Evolutionary conservation across 2,329 filamentous ascomycete species (phyloP).

Genomic region (Cladobotryum protrusum): DNA sequence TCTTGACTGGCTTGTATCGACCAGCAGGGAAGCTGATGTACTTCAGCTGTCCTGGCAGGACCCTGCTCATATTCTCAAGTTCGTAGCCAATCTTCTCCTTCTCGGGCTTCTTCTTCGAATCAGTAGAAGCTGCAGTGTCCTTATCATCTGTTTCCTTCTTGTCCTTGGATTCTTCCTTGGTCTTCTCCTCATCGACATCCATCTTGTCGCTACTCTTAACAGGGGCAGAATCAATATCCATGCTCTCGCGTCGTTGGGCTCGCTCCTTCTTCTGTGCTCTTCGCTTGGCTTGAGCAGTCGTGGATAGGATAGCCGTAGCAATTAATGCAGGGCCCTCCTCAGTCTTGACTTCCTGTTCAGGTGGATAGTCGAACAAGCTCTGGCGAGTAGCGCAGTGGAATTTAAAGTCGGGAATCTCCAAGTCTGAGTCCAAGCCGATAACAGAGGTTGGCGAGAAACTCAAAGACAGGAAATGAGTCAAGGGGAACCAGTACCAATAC

Average conservation of each 20-base stretch:
- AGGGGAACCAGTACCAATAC: constrained; percentile 99
- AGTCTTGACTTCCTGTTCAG: constrained; percentile 89
- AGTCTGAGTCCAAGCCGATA: constrained; percentile 87
- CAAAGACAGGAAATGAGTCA: constrained; percentile 93
- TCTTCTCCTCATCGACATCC: constrained; percentile 69
- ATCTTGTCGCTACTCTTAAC: constrained; percentile 68
- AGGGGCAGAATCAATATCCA: constrained; percentile 83
- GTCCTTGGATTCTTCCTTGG: constrained; percentile 42
- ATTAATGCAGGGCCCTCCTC: constrained; percentile 92
- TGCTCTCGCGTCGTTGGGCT: constrained; percentile 82
- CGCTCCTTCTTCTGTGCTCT: constrained; percentile 91
- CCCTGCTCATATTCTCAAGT: constrained; percentile 92
- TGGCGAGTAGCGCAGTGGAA: constrained; percentile 93
- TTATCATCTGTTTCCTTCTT: constrained; percentile 59
- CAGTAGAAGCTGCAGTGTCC: constrained; percentile 45
- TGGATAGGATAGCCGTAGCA: constrained; percentile 91
- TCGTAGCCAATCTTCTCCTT: constrained; percentile 97
- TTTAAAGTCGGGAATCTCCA: constrained; percentile 90
- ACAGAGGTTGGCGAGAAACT: constrained; percentile 96
- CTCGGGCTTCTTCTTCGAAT: constrained; percentile 81
- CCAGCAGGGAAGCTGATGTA: constrained; percentile 89
- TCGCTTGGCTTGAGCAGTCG: constrained; percentile 93
- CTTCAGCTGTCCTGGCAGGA: constrained; percentile 87
- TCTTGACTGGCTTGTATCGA: constrained; percentile 83
- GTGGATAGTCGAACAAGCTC: constrained; percentile 95